A percentile compares a stretch with the other conserved stretches of the same genome.
phyloP scores from a whole-genome alignment of 2,329 filamentous ascomycete species.

The Bipolaris bicolor region DNA sequence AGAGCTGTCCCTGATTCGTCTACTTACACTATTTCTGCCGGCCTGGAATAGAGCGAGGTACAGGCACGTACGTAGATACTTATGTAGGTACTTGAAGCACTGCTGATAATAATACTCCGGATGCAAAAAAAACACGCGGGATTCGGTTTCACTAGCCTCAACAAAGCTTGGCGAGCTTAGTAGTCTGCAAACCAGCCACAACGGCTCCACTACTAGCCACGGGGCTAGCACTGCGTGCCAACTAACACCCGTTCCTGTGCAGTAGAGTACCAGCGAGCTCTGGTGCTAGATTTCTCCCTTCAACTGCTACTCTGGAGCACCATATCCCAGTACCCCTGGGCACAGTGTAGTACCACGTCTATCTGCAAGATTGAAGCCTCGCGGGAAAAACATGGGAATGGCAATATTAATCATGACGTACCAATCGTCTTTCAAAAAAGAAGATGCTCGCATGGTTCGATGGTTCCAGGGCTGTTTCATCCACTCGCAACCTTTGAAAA shows the following conservation, averaged over 20 bases:
- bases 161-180: slow-evolving; percentile 7
- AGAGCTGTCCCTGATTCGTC: too few species aligned
- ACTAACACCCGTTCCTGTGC: neutral
- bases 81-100: too few species aligned
- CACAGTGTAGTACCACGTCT: neutral
- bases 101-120: neutral
- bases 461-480: neutral
- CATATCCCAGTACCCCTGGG: neutral
- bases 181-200: slow-evolving; percentile 1
- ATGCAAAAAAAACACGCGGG: neutral
- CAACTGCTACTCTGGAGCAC: too few species aligned
- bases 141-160: slow-evolving; percentile 5
- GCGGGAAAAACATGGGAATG: neutral
- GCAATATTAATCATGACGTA: too few species aligned
- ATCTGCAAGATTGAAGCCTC: neutral
- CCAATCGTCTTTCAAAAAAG: neutral
- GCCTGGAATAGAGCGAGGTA: neutral
- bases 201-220: slow-evolving; percentile 2
- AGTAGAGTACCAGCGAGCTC: neutral
- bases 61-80: neutral
- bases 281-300: neutral
- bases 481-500: neutral
- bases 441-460: neutral
- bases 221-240: neutral
- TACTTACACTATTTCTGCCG: too few species aligned